phyloP scores from a whole-genome alignment of 176 grass and related monocot genomes.

The Echinochloa phyllopogon region DNA sequence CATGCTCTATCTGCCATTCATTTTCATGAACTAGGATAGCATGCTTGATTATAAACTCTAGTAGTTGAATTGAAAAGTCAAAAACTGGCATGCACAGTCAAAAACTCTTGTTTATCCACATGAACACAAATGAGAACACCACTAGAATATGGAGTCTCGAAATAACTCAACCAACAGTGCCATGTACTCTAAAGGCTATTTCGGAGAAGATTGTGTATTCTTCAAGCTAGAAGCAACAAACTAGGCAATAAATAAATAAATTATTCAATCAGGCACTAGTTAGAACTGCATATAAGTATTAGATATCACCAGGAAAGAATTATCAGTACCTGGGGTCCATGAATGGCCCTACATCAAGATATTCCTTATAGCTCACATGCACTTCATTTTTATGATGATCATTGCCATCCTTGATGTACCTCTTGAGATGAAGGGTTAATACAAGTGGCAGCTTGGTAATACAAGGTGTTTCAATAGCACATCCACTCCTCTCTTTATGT shows the following conservation, averaged over 20 bases:
- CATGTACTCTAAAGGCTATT: not conserved
- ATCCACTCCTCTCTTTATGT: slow-evolving; percentile 30
- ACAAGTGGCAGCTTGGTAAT: slow-evolving; percentile 56
- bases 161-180: not conserved
- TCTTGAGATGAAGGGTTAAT: slow-evolving; percentile 46
- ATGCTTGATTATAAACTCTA: slow-evolving; percentile 29
- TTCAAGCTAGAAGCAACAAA: slow-evolving; percentile 31
- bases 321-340: slow-evolving; percentile 67
- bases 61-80: slow-evolving; percentile 14
- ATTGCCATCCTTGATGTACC: slow-evolving; percentile 34
- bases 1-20: not conserved
- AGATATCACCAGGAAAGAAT: not conserved
- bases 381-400: slow-evolving; percentile 54
- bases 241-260: not conserved
- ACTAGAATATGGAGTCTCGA: slow-evolving; percentile 1
- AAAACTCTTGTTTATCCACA: not conserved
- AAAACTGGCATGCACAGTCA: slow-evolving; percentile 17
- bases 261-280: not conserved
- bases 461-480: slow-evolving; percentile 49
- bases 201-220: not conserved
- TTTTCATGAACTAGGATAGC: not conserved
- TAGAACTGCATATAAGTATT: not conserved
- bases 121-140: not conserved
- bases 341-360: slow-evolving; percentile 63
- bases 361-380: slow-evolving; percentile 67